A percentile compares a stretch with the other conserved stretches of the same genome.
phyloP scores from a whole-genome alignment of 805 yeast species.

The Lachancea kluyveri region DNA sequence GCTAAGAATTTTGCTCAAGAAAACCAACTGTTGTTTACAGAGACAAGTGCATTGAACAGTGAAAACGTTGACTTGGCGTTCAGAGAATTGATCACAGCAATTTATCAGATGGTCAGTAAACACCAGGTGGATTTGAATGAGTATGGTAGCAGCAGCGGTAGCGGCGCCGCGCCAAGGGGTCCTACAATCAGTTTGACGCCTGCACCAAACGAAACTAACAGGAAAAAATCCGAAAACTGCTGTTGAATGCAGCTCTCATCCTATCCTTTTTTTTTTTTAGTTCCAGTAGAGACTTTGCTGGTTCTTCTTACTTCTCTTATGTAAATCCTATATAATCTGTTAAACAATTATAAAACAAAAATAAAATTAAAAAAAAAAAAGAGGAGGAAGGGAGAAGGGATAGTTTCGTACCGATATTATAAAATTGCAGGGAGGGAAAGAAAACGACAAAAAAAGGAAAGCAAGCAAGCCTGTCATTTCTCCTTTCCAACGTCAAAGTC shows the following conservation, averaged over 20 bases:
- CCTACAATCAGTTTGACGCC: conserved; percentile 92
- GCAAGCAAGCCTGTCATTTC: no score
- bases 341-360: not conserved
- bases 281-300: conserved; percentile 2
- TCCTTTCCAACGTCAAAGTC: conserved; percentile 19
- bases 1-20: conserved; percentile 92
- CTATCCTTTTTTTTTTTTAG: conserved; percentile 1
- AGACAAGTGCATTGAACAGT: conserved; percentile 89
- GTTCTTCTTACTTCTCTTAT: no score
- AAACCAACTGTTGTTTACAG: conserved; percentile 87
- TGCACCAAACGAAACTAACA: conserved; percentile 78
- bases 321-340: no score
- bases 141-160: conserved; percentile 31
- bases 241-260: conserved; percentile 41
- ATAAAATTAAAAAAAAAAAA: conserved; percentile 1
- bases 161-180: conserved; percentile 56
- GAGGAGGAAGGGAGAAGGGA: no score
- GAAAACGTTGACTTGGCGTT: conserved; percentile 94
- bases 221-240: conserved; percentile 46
- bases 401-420: no score
- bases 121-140: conserved; percentile 89
- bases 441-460: no score
- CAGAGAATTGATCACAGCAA: conserved; percentile 86
- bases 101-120: conserved; percentile 89
- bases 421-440: no score